Percentiles rank a stretch among this genome's conserved stretches.
phyloP scores from a whole-genome alignment of 306 rosid genomes.

The Castanospermum australe region DNA sequence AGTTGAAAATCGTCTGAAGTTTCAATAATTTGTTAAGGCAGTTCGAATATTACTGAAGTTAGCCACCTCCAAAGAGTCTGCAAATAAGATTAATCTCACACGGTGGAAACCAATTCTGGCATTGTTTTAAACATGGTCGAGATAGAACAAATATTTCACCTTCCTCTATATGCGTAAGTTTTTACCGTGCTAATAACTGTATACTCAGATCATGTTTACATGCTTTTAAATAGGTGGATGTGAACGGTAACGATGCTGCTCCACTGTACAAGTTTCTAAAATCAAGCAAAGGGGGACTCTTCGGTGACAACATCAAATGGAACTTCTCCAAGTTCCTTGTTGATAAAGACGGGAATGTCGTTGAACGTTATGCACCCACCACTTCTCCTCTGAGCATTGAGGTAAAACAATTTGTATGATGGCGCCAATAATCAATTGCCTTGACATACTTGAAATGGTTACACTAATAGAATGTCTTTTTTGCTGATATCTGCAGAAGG shows the following conservation, averaged over 20 bases:
- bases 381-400: constrained; percentile 94
- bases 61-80: not conserved
- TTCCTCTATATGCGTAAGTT: not conserved
- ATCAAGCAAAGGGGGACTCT: constrained; percentile 91
- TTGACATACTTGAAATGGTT: not conserved
- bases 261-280: constrained; percentile 83
- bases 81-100: not conserved
- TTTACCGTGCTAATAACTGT: not conserved
- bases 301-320: constrained; percentile 87
- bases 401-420: constrained; percentile 41
- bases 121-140: not conserved
- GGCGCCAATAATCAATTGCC: not conserved
- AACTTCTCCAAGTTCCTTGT: constrained; percentile 92
- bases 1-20: not conserved
- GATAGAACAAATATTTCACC: not conserved
- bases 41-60: no score
- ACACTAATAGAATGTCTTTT: constrained; percentile 2
- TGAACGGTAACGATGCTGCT: constrained; percentile 67
- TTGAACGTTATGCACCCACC: constrained; percentile 94
- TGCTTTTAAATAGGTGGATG: constrained; percentile 57
- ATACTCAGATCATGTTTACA: not conserved
- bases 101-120: not conserved
- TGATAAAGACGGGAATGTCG: constrained; percentile 85
- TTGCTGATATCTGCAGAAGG: constrained; percentile 52
- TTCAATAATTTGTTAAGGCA: not conserved